Base-by-base conservation (phyloP, 2,329 filamentous ascomycete species). In the Dothiorella sarmentorum region DNA sequence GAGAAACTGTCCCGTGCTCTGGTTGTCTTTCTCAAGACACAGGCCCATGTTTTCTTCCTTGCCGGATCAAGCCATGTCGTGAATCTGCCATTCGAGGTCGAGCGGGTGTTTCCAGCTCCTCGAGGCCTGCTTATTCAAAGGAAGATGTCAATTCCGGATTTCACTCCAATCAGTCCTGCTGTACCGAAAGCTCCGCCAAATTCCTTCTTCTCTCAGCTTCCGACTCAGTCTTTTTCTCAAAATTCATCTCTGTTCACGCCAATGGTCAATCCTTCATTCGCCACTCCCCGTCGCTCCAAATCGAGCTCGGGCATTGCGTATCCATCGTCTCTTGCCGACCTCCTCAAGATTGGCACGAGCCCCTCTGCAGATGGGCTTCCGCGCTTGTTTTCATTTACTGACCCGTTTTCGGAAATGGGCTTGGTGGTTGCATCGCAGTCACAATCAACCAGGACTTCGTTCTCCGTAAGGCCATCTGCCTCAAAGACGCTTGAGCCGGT, bases 61-160 rank as follows among this genome's bases (percentile, higher is more conserved):
- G 85, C 89, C 2, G 93, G 93, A 18, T 87, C 90, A 31, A 94
- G 85, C 69, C 90, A 99, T 80, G 85, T 96, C 60, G 82, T 97
- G 47, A 91, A 96, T 71, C 85, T 99, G 68, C 93, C 93, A 1
- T 99, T 99, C 69, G 92, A 97, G 74, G 89, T 97, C 40, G 91
- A 96, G 69, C 85, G 85, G 56, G 91, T 90, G 27, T 90, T 92
- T 71, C 85, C 93, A 33, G 89, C 90, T 11, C 89, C 91, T 5
- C 81, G 85, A 29, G 94, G 94, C 24, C 81, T 97, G 51, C 82
- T 99, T 18, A 84, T 99, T 59, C 93, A 97, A 73, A 83, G 92
- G 61, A 96, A 88, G 69, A 78, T 86, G 40, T 80, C 79, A 76
- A 60, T 82, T 78, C 27, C 79, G 76, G 63, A 68, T 29, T 63